A percentile compares a stretch with the other conserved stretches of the same genome.
Conservation (phyloP, 1,284 basidiomycete species). For the Cutaneotrichosporon daszewskae region DNA sequence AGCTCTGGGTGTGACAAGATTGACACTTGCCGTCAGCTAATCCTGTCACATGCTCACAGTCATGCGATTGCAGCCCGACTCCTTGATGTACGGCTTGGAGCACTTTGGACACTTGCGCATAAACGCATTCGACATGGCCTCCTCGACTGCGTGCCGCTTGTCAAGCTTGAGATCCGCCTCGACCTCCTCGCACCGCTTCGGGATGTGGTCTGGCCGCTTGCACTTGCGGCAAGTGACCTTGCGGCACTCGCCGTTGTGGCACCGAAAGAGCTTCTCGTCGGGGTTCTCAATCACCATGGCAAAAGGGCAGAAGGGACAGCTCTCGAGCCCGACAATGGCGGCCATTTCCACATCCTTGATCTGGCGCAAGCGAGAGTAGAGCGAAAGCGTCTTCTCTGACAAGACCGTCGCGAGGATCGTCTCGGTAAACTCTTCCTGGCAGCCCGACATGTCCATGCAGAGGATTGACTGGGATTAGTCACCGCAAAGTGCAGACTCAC, state of each 20-base stretch:
- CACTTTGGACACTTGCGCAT: slow-evolving; percentile 70
- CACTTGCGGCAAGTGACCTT: slow-evolving; percentile 70
- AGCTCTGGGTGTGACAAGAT: slow-evolving; percentile 62
- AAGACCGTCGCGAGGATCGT: slow-evolving; percentile 58
- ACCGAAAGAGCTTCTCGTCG: slow-evolving; percentile 70
- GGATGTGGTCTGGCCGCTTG: slow-evolving; percentile 73
- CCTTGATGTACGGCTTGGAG: slow-evolving; percentile 41
- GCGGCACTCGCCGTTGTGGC: slow-evolving; percentile 65
- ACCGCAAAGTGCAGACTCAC: slow-evolving; percentile 19
- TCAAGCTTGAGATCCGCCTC: slow-evolving; percentile 66
- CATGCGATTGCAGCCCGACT: slow-evolving; percentile 54
- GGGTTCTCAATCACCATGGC: slow-evolving; percentile 68
- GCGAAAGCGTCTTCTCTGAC: slow-evolving; percentile 55
- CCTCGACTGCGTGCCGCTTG: slow-evolving; percentile 69
- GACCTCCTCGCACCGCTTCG: slow-evolving; percentile 71
- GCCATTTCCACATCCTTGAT: slow-evolving; percentile 70
- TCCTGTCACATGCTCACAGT: slow-evolving; percentile 52
- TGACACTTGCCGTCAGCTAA: slow-evolving; percentile 51
- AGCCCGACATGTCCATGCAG: slow-evolving; percentile 76
- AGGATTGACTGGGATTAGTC: slow-evolving; percentile 51
- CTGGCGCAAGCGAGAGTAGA: slow-evolving; percentile 69
- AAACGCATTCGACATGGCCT: slow-evolving; percentile 80
- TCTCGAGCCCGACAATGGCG: slow-evolving; percentile 58
- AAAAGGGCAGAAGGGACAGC: slow-evolving; percentile 81
- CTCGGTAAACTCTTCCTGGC: slow-evolving; percentile 61